A percentile compares a stretch with the other conserved stretches of the same genome.
These are phyloP conservation scores for Populus tomentosa DNA, from an alignment of 441 rosid genomes.

Conservation along the genomic window DNA sequence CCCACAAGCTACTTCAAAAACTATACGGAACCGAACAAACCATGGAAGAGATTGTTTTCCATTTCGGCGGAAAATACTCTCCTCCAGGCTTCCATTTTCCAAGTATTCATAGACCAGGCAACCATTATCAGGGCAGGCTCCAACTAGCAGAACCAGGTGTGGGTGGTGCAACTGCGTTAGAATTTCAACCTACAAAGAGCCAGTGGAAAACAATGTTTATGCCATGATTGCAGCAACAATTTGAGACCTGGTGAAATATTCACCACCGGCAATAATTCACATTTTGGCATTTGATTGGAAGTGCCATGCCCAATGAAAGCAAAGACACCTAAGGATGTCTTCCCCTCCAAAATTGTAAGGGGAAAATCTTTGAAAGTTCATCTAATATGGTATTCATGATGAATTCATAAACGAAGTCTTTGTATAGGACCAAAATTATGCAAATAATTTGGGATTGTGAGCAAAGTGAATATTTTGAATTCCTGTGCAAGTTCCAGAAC, in stretches of 20 bases:
- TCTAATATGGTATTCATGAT: background rate
- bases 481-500: background rate
- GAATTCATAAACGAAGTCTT: background rate
- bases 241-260: background rate
- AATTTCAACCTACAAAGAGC: constrained; percentile 62
- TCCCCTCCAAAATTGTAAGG: background rate
- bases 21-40: constrained; percentile 64
- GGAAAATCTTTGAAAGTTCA: background rate
- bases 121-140: constrained; percentile 88
- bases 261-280: background rate
- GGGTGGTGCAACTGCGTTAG: constrained; percentile 82
- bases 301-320: background rate
- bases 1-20: constrained; percentile 80
- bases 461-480: background rate
- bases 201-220: background rate
- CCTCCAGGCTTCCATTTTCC: constrained; percentile 89
- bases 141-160: constrained; percentile 73
- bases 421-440: background rate
- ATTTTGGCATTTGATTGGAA: background rate
- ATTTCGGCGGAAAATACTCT: constrained; percentile 42
- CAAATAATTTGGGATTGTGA: background rate
- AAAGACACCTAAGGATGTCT: no score
- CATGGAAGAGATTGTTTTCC: constrained; percentile 79
- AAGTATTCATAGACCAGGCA: constrained; percentile 84
- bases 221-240: background rate